A percentile compares a stretch with the other conserved stretches of the same genome.
Conservation (phyloP, 2,329 filamentous ascomycete genomes). For the Chaetomiaceae sp. region DNA sequence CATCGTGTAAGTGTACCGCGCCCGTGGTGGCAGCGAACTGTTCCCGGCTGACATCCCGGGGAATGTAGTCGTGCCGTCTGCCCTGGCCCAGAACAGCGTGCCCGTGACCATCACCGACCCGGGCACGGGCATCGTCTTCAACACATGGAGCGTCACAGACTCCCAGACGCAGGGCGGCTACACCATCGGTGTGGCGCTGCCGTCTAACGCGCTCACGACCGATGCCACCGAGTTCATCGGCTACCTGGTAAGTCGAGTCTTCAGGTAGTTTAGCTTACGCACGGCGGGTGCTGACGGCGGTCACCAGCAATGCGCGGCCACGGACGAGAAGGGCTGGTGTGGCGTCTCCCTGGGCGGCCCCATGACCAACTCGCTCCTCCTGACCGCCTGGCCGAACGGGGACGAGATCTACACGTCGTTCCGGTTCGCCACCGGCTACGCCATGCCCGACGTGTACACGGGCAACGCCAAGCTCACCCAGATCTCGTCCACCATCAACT, state of each 20-base stretch:
- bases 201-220: constrained; percentile 35
- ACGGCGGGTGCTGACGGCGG: constrained; percentile 7
- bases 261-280: not conserved
- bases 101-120: constrained; percentile 37
- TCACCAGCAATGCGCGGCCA: constrained; percentile 37
- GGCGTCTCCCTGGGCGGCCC: constrained; percentile 44
- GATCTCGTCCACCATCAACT: constrained; percentile 48
- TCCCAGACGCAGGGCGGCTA: constrained; percentile 38
- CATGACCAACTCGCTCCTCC: constrained; percentile 49
- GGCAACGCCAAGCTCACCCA: constrained; percentile 53
- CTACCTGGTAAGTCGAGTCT: constrained; percentile 36
- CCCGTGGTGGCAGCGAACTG: no score
- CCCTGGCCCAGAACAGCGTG: constrained; percentile 23
- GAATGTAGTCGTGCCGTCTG: constrained; percentile 20
- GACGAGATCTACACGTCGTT: constrained; percentile 46
- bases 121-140: constrained; percentile 46
- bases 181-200: constrained; percentile 46
- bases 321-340: constrained; percentile 43
- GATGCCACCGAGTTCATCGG: constrained; percentile 49
- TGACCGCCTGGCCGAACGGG: constrained; percentile 46
- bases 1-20: constrained; percentile 20
- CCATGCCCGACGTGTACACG: constrained; percentile 47
- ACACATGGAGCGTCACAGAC: constrained; percentile 38
- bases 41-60: not conserved
- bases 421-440: constrained; percentile 48